These are phyloP conservation scores for Metschnikowia vanudenii DNA, from an alignment of 805 yeast species.

Conservation along the genomic window DNA sequence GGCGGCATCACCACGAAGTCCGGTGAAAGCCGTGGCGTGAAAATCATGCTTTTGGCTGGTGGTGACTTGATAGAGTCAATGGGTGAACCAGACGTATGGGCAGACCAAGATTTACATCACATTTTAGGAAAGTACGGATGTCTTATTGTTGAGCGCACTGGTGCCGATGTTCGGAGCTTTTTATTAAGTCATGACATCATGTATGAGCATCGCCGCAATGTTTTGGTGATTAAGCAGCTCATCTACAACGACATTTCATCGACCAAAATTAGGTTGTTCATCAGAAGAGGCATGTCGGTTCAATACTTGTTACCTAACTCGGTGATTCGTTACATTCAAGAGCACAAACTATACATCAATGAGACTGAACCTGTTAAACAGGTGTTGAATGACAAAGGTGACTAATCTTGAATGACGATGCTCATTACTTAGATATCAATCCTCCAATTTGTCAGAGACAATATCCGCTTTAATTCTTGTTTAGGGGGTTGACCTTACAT, in stretches of 20 bases:
- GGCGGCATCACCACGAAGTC: constrained; percentile 71
- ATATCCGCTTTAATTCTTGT: background rate
- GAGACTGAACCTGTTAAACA: constrained; percentile 94
- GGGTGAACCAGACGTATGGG: constrained; percentile 99
- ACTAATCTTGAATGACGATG: constrained; percentile 11
- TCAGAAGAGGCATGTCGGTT: constrained; percentile 94
- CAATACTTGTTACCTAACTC: constrained; percentile 92
- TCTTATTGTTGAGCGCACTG: constrained; percentile 93
- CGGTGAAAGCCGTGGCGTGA: constrained; percentile 74
- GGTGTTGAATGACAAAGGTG: constrained; percentile 49
- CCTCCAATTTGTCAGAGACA: background rate
- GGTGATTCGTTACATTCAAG: constrained; percentile 92
- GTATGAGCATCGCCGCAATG: constrained; percentile 94
- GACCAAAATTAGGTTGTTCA: constrained; percentile 88
- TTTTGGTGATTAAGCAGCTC: constrained; percentile 90
- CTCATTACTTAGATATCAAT: background rate
- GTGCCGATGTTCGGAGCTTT: constrained; percentile 92
- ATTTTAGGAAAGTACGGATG: constrained; percentile 96
- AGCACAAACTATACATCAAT: constrained; percentile 78
- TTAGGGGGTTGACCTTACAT: background rate
- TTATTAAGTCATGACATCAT: constrained; percentile 90
- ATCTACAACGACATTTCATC: constrained; percentile 95
- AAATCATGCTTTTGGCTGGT: constrained; percentile 94
- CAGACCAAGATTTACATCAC: constrained; percentile 91
- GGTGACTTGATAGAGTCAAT: constrained; percentile 96